Percentiles rank a stretch among this genome's conserved stretches.
phyloP scores from a whole-genome alignment of 768 basidiomycete species.

The Termitomyces sp. region DNA sequence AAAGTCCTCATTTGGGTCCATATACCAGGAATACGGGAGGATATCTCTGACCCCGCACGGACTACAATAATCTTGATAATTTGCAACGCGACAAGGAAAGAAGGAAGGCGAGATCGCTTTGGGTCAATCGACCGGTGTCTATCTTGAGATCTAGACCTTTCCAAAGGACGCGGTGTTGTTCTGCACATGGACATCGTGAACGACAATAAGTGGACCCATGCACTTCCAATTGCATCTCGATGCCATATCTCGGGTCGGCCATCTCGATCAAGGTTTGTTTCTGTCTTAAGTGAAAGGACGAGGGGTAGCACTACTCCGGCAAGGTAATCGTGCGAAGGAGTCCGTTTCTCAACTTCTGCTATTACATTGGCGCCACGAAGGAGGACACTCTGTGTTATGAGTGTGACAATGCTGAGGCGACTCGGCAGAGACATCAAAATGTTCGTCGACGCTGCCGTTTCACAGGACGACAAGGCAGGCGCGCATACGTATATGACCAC shows the following conservation, averaged over 20 bases:
- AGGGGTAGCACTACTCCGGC: constrained; percentile 63
- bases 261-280: constrained; percentile 38
- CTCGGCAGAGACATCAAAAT: constrained; percentile 36
- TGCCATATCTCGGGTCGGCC: constrained; percentile 43
- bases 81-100: constrained; percentile 54
- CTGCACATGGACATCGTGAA: constrained; percentile 55
- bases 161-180: constrained; percentile 22
- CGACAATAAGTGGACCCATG: constrained; percentile 62
- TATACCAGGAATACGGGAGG: constrained; percentile 47
- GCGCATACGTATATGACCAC: constrained; percentile 44
- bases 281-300: constrained; percentile 48
- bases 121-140: constrained; percentile 21
- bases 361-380: constrained; percentile 52
- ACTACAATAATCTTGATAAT: constrained; percentile 65
- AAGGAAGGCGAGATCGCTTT: constrained; percentile 32
- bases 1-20: constrained; percentile 63
- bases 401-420: constrained; percentile 34
- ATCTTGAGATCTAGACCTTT: constrained; percentile 47
- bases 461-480: constrained; percentile 45
- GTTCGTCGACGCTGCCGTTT: constrained; percentile 39
- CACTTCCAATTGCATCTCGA: constrained; percentile 39
- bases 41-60: constrained; percentile 60
- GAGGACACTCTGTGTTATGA: constrained; percentile 43
- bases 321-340: constrained; percentile 58
- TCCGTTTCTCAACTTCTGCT: constrained; percentile 50